Conservation (phyloP, 2,329 filamentous ascomycete species). For the Botryotinia convoluta region DNA sequence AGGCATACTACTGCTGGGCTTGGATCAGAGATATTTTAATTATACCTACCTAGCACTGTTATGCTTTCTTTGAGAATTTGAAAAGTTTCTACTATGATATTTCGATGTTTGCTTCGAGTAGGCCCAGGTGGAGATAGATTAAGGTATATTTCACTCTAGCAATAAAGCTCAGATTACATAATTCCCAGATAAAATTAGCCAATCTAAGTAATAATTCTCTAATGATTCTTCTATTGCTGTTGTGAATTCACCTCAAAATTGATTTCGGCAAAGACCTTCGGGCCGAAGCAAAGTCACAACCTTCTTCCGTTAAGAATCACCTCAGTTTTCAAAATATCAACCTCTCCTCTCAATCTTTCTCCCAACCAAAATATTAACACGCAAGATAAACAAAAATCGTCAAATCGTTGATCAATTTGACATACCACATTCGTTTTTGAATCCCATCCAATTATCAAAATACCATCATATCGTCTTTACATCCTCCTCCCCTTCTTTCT, state of each 20-base stretch:
- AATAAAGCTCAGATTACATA: not conserved
- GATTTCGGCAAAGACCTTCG: not conserved
- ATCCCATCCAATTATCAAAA: not conserved
- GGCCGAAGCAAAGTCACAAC: not conserved
- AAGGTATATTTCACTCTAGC: not conserved
- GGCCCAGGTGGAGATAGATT: not conserved
- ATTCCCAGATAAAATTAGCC: not conserved
- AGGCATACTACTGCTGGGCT: not conserved
- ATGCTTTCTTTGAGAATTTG: not conserved
- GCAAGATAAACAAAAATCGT: not conserved
- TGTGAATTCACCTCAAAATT: not conserved
- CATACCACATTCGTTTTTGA: slow-evolving; percentile 6
- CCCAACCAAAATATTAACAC: not conserved
- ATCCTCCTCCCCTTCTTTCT: not conserved
- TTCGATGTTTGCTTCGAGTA: not conserved
- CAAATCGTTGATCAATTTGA: slow-evolving; percentile 13
- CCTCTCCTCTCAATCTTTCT: not conserved
- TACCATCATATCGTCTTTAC: not conserved
- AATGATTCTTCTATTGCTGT: not conserved
- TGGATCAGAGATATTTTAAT: not conserved
- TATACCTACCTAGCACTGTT: too few relatives aligned
- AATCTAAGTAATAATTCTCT: not conserved
- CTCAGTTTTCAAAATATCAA: not conserved
- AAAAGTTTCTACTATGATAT: not conserved
- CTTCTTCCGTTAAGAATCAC: not conserved